A percentile compares a stretch with the other conserved stretches of the same genome.
Conservation (phyloP, 495 filamentous ascomycete genomes). For the Immersiella caudata region DNA sequence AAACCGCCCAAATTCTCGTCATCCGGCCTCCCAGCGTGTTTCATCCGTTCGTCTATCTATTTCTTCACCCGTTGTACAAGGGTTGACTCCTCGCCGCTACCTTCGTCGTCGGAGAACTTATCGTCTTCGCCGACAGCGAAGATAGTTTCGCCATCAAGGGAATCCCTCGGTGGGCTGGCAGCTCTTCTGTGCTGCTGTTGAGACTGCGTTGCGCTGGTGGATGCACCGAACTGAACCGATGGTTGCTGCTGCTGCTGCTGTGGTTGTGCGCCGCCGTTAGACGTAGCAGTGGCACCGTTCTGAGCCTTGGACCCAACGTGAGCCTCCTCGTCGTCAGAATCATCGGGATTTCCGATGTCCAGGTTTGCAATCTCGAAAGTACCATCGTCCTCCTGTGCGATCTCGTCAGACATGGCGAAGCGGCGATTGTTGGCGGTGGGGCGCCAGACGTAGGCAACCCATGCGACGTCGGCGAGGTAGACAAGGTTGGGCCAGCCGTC, state of each 20-base stretch:
- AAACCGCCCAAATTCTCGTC: neutral
- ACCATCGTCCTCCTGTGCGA: slow-evolving; percentile 95
- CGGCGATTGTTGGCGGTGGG: slow-evolving; percentile 95
- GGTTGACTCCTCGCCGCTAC: slow-evolving; percentile 66
- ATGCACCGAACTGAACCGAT: slow-evolving; percentile 2
- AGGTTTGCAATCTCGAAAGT: slow-evolving; percentile 86
- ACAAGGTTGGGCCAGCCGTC: slow-evolving; percentile 98
- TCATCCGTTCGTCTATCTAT: slow-evolving; percentile 19
- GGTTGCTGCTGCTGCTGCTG: slow-evolving; percentile 14
- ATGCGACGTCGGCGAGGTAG: slow-evolving; percentile 88
- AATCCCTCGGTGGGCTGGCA: slow-evolving; percentile 58
- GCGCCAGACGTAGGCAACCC: slow-evolving; percentile 95
- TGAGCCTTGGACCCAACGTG: slow-evolving; percentile 41
- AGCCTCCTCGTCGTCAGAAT: slow-evolving; percentile 68
- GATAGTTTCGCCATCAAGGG: slow-evolving; percentile 88
- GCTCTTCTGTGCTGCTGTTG: slow-evolving; percentile 32
- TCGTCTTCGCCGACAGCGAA: slow-evolving; percentile 92
- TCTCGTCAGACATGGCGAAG: slow-evolving; percentile 99
- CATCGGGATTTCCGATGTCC: slow-evolving; percentile 73
- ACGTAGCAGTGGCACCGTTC: slow-evolving; percentile 22
- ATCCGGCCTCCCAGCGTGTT: too few species aligned
- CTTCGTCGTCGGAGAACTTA: slow-evolving; percentile 58
- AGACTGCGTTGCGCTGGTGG: slow-evolving; percentile 20
- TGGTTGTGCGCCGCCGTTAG: slow-evolving; percentile 5
- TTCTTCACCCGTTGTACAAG: slow-evolving; percentile 59